Percentiles rank a stretch among this genome's conserved stretches.
Evolutionary conservation across 495 filamentous ascomycete genomes (phyloP).

Genomic region (Hyaloscypha finlandica): DNA sequence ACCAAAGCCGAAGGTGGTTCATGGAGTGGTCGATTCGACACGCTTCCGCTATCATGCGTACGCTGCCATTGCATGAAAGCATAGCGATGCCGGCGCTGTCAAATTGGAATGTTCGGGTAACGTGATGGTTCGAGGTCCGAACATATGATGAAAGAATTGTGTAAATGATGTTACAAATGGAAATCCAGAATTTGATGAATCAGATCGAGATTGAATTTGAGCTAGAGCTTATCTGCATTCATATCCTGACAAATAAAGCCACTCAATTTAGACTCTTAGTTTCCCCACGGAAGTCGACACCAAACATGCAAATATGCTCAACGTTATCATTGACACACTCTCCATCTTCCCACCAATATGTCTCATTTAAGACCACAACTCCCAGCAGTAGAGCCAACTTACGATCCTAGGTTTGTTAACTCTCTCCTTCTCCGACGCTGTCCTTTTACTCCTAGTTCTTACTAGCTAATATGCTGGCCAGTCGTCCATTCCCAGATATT

Average conservation of each 20-base stretch:
- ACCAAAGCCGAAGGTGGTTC: not conserved
- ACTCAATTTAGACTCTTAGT: no score
- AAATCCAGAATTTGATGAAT: not conserved
- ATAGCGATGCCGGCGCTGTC: not conserved
- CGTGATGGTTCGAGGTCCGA: no score
- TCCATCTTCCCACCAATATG: slow-evolving; percentile 2
- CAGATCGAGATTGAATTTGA: not conserved
- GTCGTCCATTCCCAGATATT: slow-evolving; percentile 18
- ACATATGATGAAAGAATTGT: no score
- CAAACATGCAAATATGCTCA: no score
- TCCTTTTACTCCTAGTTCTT: slow-evolving; percentile 3
- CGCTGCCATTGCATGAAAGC: no score
- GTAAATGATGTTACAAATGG: no score
- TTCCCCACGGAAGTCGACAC: no score
- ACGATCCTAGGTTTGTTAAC: slow-evolving; percentile 15
- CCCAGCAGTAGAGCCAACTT: slow-evolving; percentile 16
- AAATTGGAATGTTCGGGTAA: not conserved
- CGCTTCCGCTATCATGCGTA: not conserved
- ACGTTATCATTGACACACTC: no score
- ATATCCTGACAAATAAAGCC: no score
- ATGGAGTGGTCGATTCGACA: not conserved
- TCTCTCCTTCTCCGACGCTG: not conserved
- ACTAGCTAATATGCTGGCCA: not conserved
- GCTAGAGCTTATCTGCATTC: no score
- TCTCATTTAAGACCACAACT: slow-evolving; percentile 13